Evolutionary conservation across 2,329 filamentous ascomycete genomes (phyloP).

Genomic region (Fusarium nematophilum): DNA sequence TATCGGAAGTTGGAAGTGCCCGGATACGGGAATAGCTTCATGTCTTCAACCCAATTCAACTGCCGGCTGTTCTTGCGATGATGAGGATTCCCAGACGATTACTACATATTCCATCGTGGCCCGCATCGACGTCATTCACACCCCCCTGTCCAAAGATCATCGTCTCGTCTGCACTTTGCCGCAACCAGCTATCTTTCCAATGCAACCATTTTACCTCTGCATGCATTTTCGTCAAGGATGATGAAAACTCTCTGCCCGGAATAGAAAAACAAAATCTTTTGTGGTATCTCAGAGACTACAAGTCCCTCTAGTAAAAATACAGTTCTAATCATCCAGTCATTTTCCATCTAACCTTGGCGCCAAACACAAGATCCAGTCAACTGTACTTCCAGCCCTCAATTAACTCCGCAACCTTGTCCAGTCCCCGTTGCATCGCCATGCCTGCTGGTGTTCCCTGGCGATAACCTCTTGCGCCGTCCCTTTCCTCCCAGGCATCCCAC

Average conservation of each 20-base stretch:
- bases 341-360: slow-evolving; percentile 16
- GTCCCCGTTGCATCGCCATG: slow-evolving; percentile 42
- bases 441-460: slow-evolving; percentile 44
- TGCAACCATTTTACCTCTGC: slow-evolving; percentile 6
- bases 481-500: slow-evolving; percentile 44
- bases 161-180: background rate
- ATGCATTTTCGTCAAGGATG: background rate
- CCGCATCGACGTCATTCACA: slow-evolving; percentile 3
- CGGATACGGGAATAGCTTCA: background rate
- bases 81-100: too few relatives aligned
- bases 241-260: background rate
- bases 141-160: slow-evolving; percentile 6
- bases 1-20: background rate
- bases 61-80: too few relatives aligned
- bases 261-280: slow-evolving; percentile 29
- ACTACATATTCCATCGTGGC: too few relatives aligned
- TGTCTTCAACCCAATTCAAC: too few relatives aligned
- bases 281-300: slow-evolving; percentile 34
- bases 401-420: slow-evolving; percentile 43
- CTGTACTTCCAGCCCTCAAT: slow-evolving; percentile 44
- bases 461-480: slow-evolving; percentile 38
- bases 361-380: slow-evolving; percentile 23
- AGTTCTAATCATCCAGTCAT: slow-evolving; percentile 22
- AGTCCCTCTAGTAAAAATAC: slow-evolving; percentile 12
- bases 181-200: background rate